phyloP scores from a whole-genome alignment of 73 alveolate genomes.

The Tetrahymena borealis region DNA sequence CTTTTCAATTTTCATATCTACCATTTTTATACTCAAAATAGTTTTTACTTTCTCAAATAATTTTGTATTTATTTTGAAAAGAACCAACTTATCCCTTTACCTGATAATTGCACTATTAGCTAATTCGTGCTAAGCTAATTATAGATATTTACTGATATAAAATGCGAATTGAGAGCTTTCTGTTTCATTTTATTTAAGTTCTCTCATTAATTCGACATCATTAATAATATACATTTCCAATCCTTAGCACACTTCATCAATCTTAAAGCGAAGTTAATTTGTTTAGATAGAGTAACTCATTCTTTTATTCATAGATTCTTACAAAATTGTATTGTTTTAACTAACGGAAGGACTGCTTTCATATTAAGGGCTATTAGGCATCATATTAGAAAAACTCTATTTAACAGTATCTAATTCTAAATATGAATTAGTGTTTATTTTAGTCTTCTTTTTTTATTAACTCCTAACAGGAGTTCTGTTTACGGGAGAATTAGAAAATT shows the following conservation, averaged over 20 bases:
- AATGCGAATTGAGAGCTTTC: not conserved
- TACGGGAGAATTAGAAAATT: not conserved
- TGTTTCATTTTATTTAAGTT: not conserved
- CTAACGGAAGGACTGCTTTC: no score
- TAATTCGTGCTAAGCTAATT: not conserved
- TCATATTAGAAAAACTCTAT: not conserved
- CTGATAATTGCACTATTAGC: not conserved
- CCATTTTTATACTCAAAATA: not conserved
- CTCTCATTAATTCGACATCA: not conserved
- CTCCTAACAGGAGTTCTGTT: not conserved
- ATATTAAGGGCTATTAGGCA: not conserved
- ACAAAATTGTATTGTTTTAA: no score
- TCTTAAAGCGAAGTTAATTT: not conserved
- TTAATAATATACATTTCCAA: not conserved
- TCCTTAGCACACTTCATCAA: not conserved
- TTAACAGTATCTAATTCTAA: not conserved
- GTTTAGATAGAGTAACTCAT: not conserved
- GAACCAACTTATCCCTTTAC: not conserved
- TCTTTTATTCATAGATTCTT: no score
- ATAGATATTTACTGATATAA: not conserved
- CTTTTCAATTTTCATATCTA: not conserved
- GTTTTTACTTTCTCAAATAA: not conserved
- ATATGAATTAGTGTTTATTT: not conserved
- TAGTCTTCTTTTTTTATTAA: not conserved
- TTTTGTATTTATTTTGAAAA: not conserved